phyloP scores from a whole-genome alignment of 176 grass and related monocot genomes.

The sorghum (Sorghum bicolor) region Sorghum_bicolor_NCBIv3 NC_012879.2:52520501-52521000 shows the following conservation, averaged over 20 bases:
- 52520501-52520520: constrained; percentile 99
- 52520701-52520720: constrained; percentile 45
- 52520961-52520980: background rate
- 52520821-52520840: constrained; percentile 99
- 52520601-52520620: constrained; percentile 87
- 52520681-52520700: background rate
- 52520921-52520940: too few relatives aligned
- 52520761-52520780: constrained; percentile 93
- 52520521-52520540: constrained; percentile 97
- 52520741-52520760: constrained; percentile 99
- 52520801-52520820: constrained; percentile 99
- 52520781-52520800: constrained; percentile 93
- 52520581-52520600: constrained; percentile 93
- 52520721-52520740: constrained; percentile 91
- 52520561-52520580: constrained; percentile 92
- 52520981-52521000: background rate
- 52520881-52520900: background rate
- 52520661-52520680: background rate
- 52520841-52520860: constrained; percentile 20
- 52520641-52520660: background rate
- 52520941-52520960: constrained; percentile 33
- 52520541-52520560: constrained; percentile 95
- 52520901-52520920: background rate
- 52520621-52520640: background rate
- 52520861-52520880: background rate